Conservation (phyloP, 2,329 filamentous ascomycete genomes). For the Botryotinia narcissicola region DNA sequence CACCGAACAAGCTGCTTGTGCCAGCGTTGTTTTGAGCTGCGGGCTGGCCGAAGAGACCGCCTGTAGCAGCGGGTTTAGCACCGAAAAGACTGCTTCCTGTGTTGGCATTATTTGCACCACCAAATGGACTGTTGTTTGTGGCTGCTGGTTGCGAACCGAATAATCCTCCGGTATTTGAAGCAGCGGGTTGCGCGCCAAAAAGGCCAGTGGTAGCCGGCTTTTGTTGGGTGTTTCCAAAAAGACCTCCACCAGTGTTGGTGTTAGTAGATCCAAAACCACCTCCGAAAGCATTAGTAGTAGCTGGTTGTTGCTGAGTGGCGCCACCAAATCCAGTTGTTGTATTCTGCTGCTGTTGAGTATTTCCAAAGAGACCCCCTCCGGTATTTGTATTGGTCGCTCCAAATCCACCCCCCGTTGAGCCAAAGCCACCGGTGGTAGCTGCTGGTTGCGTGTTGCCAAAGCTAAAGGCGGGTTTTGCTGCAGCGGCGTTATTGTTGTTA, state of each 20-base stretch:
- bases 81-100: slow-evolving; percentile 41
- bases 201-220: slow-evolving; percentile 44
- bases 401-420: slow-evolving; percentile 31
- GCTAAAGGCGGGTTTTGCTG: slow-evolving; percentile 41
- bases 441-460: slow-evolving; percentile 32
- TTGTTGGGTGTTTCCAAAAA: slow-evolving; percentile 41
- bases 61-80: slow-evolving; percentile 39
- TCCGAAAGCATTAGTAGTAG: slow-evolving; percentile 41
- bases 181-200: slow-evolving; percentile 43
- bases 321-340: slow-evolving; percentile 40
- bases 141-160: slow-evolving; percentile 34
- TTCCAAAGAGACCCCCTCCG: slow-evolving; percentile 42
- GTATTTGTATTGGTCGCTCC: slow-evolving; percentile 22
- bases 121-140: slow-evolving; percentile 34
- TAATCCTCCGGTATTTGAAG: slow-evolving; percentile 40
- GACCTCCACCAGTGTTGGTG: slow-evolving; percentile 37
- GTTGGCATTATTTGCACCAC: slow-evolving; percentile 29
- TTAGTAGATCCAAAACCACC: slow-evolving; percentile 29
- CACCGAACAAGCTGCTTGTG: slow-evolving; percentile 1
- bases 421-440: slow-evolving; percentile 32
- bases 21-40: slow-evolving; percentile 40
- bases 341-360: slow-evolving; percentile 34
- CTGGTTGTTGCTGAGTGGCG: slow-evolving; percentile 43
- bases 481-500: slow-evolving; percentile 39
- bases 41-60: slow-evolving; percentile 44